Percentiles rank a stretch among this genome's conserved stretches.
Conservation (phyloP, 495 filamentous ascomycete genomes). For the Alectoria sarmentosa region DNA sequence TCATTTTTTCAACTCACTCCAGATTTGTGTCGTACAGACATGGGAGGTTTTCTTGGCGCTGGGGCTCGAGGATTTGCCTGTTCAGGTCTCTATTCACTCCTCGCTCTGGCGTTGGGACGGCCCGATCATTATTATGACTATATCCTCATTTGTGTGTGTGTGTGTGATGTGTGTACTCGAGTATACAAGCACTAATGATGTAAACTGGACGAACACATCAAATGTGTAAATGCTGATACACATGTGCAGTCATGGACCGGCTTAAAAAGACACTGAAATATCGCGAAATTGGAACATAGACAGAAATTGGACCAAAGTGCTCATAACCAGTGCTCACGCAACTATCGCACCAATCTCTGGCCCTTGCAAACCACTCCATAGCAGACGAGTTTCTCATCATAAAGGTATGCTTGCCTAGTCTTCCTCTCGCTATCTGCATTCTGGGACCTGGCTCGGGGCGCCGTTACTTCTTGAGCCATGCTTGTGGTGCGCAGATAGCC, state of each 20-base stretch:
- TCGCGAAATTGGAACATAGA: background rate
- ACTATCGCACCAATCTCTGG: background rate
- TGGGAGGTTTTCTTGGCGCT: no score
- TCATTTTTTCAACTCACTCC: no score
- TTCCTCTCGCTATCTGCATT: background rate
- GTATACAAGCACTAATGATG: no score
- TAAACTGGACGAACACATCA: no score
- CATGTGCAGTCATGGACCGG: background rate
- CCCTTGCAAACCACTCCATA: background rate
- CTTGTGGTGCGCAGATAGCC: conserved; percentile 41
- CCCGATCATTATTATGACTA: no score
- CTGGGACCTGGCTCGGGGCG: background rate
- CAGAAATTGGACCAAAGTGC: background rate
- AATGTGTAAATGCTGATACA: background rate
- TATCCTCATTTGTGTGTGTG: no score
- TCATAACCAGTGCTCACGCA: background rate
- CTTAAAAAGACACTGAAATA: background rate
- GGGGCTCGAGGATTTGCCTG: no score
- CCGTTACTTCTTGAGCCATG: background rate
- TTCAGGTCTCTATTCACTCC: no score
- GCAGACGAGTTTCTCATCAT: background rate
- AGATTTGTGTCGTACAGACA: no score
- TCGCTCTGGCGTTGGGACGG: no score
- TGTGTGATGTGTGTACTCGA: no score
- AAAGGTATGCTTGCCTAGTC: background rate